Conservation (phyloP, 768 basidiomycete species). For the Russula griseocarnosa region DNA sequence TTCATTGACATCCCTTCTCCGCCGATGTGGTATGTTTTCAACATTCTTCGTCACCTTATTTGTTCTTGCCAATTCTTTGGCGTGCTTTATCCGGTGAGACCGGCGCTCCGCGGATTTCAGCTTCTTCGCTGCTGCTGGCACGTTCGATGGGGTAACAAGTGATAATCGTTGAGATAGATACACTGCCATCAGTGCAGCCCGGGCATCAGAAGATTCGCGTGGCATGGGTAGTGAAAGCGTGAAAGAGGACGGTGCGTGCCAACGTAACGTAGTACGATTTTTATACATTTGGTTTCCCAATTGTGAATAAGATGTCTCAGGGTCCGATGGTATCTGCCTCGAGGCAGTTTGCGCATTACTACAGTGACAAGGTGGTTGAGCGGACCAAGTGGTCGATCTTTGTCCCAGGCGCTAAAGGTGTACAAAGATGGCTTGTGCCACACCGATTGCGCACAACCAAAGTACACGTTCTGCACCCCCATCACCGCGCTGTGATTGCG, state of each 20-base stretch:
- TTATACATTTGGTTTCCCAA: slow-evolving; percentile 13
- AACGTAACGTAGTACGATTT: slow-evolving; percentile 6
- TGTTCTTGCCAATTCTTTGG: slow-evolving; percentile 14
- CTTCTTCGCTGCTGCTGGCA: slow-evolving; percentile 7
- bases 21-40: slow-evolving; percentile 13
- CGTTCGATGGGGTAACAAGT: background rate
- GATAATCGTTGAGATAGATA: slow-evolving; percentile 32
- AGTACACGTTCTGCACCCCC: background rate
- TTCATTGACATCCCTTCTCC: slow-evolving; percentile 26
- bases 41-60: slow-evolving; percentile 13
- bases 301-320: slow-evolving; percentile 21
- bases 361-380: slow-evolving; percentile 22
- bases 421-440: slow-evolving; percentile 9
- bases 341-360: slow-evolving; percentile 18
- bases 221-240: slow-evolving; percentile 26
- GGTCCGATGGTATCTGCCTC: slow-evolving; percentile 22
- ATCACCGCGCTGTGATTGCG: slow-evolving; percentile 9
- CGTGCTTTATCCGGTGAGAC: background rate
- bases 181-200: slow-evolving; percentile 34
- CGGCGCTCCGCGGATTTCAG: slow-evolving; percentile 23
- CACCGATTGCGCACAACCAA: background rate
- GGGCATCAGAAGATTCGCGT: slow-evolving; percentile 37
- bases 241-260: slow-evolving; percentile 7
- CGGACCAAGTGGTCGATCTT: slow-evolving; percentile 15
- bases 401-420: slow-evolving; percentile 1